Base-by-base conservation (phyloP, 148 eudicot species). In the Simmondsia chinensis region DNA sequence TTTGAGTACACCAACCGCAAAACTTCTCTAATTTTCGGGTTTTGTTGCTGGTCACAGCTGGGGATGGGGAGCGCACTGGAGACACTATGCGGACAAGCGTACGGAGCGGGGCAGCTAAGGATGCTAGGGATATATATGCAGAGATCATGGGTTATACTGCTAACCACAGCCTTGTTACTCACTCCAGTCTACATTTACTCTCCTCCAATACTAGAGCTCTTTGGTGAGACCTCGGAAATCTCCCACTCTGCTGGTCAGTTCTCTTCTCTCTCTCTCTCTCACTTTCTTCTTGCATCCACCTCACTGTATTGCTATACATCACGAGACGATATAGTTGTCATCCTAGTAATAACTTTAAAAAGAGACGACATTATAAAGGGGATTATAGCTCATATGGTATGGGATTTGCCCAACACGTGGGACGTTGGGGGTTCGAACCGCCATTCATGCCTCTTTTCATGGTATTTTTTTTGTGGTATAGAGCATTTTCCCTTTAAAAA, bases 11-110 rank as follows among this genome's bases (percentile, higher is more conserved):
- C 6, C 9, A 5, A 28, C 31, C 9, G n/a, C n/a, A n/a, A n/a
- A n/a, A n/a, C n/a, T n/a, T n/a, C n/a, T n/a, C n/a, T n/a, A n/a
- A 28, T 5, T 9, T 28, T 5, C 12, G 30, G 5, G n/a, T 37
- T 28, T 29, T 15, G 7, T 22, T 35, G 11, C 11, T 25, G 15
- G 14, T 26, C 5, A 22, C n/a, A n/a, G 43, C 43, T 76, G 61
- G 77, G 82, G 1, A 76, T 76, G 82, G 82, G 77, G 3, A 76
- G 82, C 34, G 82, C 82, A 3, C 39, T 71, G 16, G 82, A 76
- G 42, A 76, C 82, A 0, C 64, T 76, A 2, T 76, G 82, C 28
- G 82, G 82, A 14, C 82, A 76, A 61, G 82, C 82, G 0, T 76
- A 6, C 18, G 82, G 82, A 25, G 78, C 78, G 6, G 77, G 77